These are phyloP conservation scores for Haplosporangium sp. DNA, from an alignment of 371 early-diverging fungal genomes.

Conservation along the genomic window DNA sequence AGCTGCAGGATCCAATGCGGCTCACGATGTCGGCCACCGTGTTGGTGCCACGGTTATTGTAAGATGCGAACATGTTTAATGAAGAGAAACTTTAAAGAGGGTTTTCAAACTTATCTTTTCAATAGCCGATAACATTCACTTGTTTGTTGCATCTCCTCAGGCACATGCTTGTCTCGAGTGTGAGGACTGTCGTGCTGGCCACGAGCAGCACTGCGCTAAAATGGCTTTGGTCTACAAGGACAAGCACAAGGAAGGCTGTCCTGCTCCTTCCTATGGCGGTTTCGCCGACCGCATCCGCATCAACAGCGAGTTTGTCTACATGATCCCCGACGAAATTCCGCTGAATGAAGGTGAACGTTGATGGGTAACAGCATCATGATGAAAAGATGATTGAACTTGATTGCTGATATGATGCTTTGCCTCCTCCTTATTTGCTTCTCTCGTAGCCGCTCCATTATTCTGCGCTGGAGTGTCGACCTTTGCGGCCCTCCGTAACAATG, in stretches of 20 bases:
- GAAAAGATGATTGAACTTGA: too few relatives aligned
- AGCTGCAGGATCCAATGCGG: constrained; percentile 6
- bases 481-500: constrained; percentile 60
- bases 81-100: background rate
- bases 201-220: constrained; percentile 16
- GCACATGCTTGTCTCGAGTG: constrained; percentile 8
- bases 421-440: background rate
- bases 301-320: constrained; percentile 36
- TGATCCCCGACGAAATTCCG: constrained; percentile 52
- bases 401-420: too few relatives aligned
- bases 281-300: constrained; percentile 56
- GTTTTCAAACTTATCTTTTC: too few relatives aligned
- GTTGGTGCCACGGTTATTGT: constrained; percentile 21
- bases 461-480: constrained; percentile 73
- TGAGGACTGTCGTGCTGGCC: constrained; percentile 13
- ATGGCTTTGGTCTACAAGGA: constrained; percentile 41
- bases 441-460: constrained; percentile 63
- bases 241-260: constrained; percentile 20
- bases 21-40: constrained; percentile 12
- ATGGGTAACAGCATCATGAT: too few relatives aligned
- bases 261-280: constrained; percentile 49
- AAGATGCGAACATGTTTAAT: background rate
- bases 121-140: background rate
- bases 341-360: constrained; percentile 44
- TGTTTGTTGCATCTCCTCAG: background rate